Evolutionary conservation across 2,329 filamentous ascomycete genomes (phyloP), one percentile per base, ranked within the genome.

Genomic region (Beauveria sp.): DNA sequence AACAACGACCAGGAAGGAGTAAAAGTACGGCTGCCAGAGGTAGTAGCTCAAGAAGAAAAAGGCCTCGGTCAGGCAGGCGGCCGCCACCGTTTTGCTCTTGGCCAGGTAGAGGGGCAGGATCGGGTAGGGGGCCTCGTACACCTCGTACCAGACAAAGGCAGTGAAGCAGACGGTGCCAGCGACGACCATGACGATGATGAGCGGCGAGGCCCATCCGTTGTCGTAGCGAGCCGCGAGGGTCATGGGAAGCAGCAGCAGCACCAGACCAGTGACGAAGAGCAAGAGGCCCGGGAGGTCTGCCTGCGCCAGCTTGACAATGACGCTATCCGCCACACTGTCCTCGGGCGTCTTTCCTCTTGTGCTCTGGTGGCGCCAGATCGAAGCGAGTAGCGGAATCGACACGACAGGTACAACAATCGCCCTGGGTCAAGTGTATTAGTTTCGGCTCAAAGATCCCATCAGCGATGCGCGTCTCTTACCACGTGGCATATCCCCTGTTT

Each of bases 381-480:
- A 78, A 14, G 79, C 66, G 3, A 79, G 77, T 3, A 87, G 72
- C 0, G 85, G 84, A 1, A 83, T 67, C 62, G 83, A 85, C 14
- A 78, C 77, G 0, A 81, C 67, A 10, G 84, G 84, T 2, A 86
- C 70, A n/a, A 86, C 75, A 54, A 87, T 77, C 9, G 80, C 79
- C 83, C 58, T 61, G 5, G 8, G 5, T n/a, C 8, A 24, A 18
- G n/a, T 5, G 38, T 1, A 24, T 34, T 26, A 38, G 28, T 38
- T 20, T 14, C 1, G 6, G 10, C 14, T 1, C 22, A n/a, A 18
- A 9, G 22, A n/a, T 26, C 0, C 10, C 34, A 1, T n/a, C 50
- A 20, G 54, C 4, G 3, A 5, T 6, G 3, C 9, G 16, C n/a
- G 3, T 38, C n/a, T 43, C 42, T 61, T 50, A 61, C 83, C 64